These are phyloP conservation scores for Ganoderma leucocontextum DNA, from an alignment of 1,284 basidiomycete genomes.

Conservation along the genomic window DNA sequence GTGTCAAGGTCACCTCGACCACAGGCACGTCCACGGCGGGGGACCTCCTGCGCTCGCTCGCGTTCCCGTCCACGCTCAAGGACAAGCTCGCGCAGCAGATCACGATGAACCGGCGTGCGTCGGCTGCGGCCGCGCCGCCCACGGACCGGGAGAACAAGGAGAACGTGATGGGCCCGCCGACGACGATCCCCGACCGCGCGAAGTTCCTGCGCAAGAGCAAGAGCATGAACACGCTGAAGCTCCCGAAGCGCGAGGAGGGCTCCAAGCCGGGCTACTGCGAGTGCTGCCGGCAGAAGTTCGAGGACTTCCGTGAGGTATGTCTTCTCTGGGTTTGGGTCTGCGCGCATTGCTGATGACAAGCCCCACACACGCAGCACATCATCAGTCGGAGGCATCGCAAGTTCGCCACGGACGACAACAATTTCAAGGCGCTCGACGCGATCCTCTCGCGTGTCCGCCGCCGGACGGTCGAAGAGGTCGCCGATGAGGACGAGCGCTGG, in stretches of 20 bases:
- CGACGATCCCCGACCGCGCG: slow-evolving; percentile 59
- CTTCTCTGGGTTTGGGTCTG: background rate
- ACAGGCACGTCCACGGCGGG: slow-evolving; percentile 83
- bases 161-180: slow-evolving; percentile 72
- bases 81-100: slow-evolving; percentile 71
- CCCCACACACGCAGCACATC: slow-evolving; percentile 71
- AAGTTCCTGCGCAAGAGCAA: slow-evolving; percentile 72
- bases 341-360: background rate
- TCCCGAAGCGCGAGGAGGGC: slow-evolving; percentile 83
- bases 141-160: slow-evolving; percentile 49
- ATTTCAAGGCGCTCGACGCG: slow-evolving; percentile 87
- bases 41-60: slow-evolving; percentile 50
- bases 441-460: slow-evolving; percentile 82
- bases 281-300: slow-evolving; percentile 92
- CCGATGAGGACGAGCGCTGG: slow-evolving; percentile 32
- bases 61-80: slow-evolving; percentile 61
- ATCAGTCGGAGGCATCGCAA: slow-evolving; percentile 81
- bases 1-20: slow-evolving; percentile 90
- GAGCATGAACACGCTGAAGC: slow-evolving; percentile 78
- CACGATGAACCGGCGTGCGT: slow-evolving; percentile 64
- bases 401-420: slow-evolving; percentile 83
- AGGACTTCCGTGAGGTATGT: slow-evolving; percentile 83
- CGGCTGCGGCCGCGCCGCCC: slow-evolving; percentile 38
- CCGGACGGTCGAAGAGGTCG: slow-evolving; percentile 58
- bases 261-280: slow-evolving; percentile 98